phyloP scores from a whole-genome alignment of 2,329 filamentous ascomycete species.

The Neonectria magnoliae region DNA sequence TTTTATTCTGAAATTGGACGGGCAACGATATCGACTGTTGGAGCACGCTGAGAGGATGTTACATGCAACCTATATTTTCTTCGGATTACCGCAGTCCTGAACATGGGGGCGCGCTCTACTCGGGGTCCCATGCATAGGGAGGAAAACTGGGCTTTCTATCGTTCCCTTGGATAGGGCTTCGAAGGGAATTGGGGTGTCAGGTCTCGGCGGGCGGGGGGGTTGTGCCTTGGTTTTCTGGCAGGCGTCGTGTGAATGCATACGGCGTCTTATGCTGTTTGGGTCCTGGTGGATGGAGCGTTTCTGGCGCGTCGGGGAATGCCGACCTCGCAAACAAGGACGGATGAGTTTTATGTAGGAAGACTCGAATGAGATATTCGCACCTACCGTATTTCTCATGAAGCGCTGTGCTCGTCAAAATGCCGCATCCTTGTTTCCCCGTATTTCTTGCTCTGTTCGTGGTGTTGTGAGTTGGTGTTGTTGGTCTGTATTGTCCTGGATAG shows the following conservation, averaged over 20 bases:
- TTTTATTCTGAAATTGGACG: constrained; percentile 22
- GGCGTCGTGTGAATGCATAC: constrained; percentile 17
- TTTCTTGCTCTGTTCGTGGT: neutral
- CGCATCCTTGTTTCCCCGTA: neutral
- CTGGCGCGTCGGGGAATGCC: constrained; percentile 1
- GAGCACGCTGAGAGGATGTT: constrained; percentile 7
- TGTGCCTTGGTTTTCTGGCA: constrained; percentile 8
- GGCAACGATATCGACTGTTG: constrained; percentile 14
- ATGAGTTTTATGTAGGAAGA: constrained; percentile 13
- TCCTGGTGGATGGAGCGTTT: neutral
- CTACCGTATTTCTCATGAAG: neutral
- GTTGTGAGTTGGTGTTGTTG: neutral
- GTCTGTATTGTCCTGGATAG: neutral
- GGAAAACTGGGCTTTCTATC: constrained; percentile 15
- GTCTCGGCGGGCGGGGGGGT: constrained; percentile 10
- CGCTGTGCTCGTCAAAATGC: neutral
- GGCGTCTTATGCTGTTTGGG: constrained; percentile 1
- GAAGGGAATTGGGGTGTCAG: constrained; percentile 5
- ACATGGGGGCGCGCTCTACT: constrained; percentile 13
- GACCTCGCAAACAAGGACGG: constrained; percentile 2
- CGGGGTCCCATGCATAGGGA: constrained; percentile 6
- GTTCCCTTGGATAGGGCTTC: constrained; percentile 13
- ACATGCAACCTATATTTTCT: constrained; percentile 1
- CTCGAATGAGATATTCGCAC: constrained; percentile 8
- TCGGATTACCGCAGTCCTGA: constrained; percentile 1